Conservation (phyloP, 2,329 filamentous ascomycete species). For the Cercospora janseana region DNA sequence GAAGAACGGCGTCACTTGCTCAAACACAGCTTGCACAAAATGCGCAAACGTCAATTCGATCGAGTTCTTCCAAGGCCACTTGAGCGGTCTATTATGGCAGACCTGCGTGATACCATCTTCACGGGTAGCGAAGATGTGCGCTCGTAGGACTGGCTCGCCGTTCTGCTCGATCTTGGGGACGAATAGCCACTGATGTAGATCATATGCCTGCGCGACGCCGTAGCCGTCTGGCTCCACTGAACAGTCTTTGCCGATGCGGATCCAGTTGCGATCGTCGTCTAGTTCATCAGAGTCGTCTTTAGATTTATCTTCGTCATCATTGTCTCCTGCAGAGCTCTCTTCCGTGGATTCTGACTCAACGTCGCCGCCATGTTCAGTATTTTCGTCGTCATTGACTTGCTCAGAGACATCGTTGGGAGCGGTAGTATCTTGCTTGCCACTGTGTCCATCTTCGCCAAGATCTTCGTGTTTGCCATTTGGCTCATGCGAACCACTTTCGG, state of each 20-base stretch:
- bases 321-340: too few species aligned
- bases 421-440: background rate
- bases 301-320: too few species aligned
- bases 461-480: too few species aligned
- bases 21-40: conserved; percentile 12
- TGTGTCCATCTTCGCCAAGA: background rate
- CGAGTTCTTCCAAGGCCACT: conserved; percentile 7
- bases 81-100: conserved; percentile 3
- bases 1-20: conserved; percentile 12
- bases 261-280: conserved; percentile 12
- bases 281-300: background rate
- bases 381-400: background rate
- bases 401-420: background rate
- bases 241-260: conserved; percentile 12
- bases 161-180: conserved; percentile 8
- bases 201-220: conserved; percentile 1
- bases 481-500: too few species aligned
- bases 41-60: conserved; percentile 14
- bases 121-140: background rate
- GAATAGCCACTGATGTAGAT: conserved; percentile 7
- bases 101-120: background rate
- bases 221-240: background rate
- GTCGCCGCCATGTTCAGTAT: background rate
- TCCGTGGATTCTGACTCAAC: background rate
- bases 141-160: background rate